A percentile compares a stretch with the other conserved stretches of the same genome.
Conservation (phyloP, 2,329 filamentous ascomycete species). For the Hypoxylon sp. region DNA sequence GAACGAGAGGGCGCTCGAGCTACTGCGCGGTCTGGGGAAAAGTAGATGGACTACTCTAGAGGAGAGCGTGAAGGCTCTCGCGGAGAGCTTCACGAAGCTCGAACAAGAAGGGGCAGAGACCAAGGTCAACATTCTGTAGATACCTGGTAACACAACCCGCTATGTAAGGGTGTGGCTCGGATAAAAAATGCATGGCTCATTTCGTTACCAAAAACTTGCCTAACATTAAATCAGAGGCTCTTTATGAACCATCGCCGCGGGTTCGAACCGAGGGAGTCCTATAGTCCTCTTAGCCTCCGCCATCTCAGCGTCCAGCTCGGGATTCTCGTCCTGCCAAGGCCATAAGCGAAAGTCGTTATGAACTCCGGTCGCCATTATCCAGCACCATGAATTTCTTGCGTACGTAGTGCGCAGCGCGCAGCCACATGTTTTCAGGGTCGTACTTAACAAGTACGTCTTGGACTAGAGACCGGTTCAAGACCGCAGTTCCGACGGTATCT, state of each 20-base stretch:
- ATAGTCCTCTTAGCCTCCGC: background rate
- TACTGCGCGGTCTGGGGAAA: constrained; percentile 49
- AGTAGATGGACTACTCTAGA: constrained; percentile 51
- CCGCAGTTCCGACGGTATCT: too few species aligned
- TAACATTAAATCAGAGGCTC: background rate
- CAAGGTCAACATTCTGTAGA: background rate
- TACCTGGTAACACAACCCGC: background rate
- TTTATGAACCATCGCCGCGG: background rate
- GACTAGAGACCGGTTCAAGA: too few species aligned
- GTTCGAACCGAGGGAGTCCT: background rate
- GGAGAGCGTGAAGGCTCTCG: constrained; percentile 50
- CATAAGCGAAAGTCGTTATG: too few species aligned
- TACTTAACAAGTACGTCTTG: too few species aligned
- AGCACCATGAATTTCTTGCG: too few species aligned
- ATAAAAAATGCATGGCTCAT: background rate
- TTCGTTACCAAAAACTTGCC: background rate
- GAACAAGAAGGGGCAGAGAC: background rate
- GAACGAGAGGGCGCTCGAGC: constrained; percentile 46
- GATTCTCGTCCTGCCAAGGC: too few species aligned
- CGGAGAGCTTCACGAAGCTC: constrained; percentile 22
- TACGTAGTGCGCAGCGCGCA: too few species aligned
- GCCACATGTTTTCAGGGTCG: too few species aligned
- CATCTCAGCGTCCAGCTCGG: too few species aligned
- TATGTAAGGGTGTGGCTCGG: background rate
- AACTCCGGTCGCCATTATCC: too few species aligned